A percentile compares a stretch with the other conserved stretches of the same genome.
These are phyloP conservation scores for Plantago coronopus DNA, from an alignment of 305 asterid genomes.

Conservation along the genomic window DNA sequence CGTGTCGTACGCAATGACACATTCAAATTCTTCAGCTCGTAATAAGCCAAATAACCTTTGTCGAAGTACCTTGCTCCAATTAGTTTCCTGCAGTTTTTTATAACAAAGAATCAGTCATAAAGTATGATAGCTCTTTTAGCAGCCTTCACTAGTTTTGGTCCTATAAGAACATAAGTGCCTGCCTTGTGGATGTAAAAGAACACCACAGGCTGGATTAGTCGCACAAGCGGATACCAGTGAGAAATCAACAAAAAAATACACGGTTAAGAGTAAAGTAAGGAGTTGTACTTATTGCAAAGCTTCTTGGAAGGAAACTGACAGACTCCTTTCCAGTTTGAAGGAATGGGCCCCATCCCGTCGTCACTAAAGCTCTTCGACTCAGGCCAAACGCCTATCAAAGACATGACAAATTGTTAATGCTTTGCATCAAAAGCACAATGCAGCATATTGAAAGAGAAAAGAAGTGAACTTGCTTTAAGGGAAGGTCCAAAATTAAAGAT, in stretches of 20 bases:
- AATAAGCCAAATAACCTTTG: constrained; percentile 34
- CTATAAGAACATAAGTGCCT: no score
- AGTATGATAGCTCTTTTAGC: background rate
- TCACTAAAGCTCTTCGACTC: constrained; percentile 64
- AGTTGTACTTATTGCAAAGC: constrained; percentile 51
- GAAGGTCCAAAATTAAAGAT: background rate
- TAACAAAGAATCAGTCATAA: no score
- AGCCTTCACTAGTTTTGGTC: no score
- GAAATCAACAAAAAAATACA: no score
- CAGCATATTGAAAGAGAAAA: background rate
- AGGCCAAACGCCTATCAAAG: constrained; percentile 59
- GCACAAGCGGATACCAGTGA: no score
- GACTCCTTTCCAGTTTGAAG: constrained; percentile 66
- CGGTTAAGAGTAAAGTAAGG: background rate
- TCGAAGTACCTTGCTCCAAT: constrained; percentile 63
- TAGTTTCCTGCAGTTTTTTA: constrained; percentile 42
- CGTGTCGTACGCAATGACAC: constrained; percentile 28
- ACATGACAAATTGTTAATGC: constrained; percentile 7
- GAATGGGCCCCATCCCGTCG: constrained; percentile 54
- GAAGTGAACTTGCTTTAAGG: background rate
- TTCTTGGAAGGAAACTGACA: constrained; percentile 35
- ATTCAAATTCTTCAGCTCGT: constrained; percentile 9
- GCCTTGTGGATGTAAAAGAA: no score
- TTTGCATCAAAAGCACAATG: constrained; percentile 19
- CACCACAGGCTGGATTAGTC: no score